Conservation (phyloP, 1,139 yeast species). For the Saccharomycopsis phalli region DNA sequence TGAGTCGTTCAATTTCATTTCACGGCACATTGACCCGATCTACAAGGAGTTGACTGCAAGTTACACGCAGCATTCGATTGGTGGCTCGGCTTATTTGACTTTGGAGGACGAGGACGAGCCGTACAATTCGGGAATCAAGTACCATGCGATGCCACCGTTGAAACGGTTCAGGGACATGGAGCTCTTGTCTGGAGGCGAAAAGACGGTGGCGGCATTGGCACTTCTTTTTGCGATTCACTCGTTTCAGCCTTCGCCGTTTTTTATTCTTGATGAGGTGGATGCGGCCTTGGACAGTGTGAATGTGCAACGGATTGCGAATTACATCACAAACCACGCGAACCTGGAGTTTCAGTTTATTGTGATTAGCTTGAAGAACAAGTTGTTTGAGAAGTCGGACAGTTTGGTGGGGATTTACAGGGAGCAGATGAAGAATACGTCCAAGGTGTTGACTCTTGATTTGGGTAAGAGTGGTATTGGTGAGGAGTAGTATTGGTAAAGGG, state of each 20-base stretch:
- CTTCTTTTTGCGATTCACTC: slow-evolving; percentile 85
- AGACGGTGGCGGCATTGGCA: slow-evolving; percentile 93
- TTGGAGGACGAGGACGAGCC: slow-evolving; percentile 89
- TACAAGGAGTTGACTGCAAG: slow-evolving; percentile 81
- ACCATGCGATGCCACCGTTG: slow-evolving; percentile 96
- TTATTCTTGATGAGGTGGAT: slow-evolving; percentile 92
- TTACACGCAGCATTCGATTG: slow-evolving; percentile 58
- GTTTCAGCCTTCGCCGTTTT: slow-evolving; percentile 89
- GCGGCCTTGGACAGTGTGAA: slow-evolving; percentile 92
- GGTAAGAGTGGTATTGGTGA: no score
- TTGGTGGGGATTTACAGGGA: slow-evolving; percentile 91
- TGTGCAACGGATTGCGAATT: slow-evolving; percentile 76
- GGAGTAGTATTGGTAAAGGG: no score
- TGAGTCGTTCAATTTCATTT: slow-evolving; percentile 68
- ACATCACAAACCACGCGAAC: slow-evolving; percentile 68
- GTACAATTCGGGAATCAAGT: slow-evolving; percentile 70
- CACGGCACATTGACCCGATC: slow-evolving; percentile 63
- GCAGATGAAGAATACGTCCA: slow-evolving; percentile 67
- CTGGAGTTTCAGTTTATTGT: slow-evolving; percentile 87
- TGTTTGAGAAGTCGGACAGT: slow-evolving; percentile 84
- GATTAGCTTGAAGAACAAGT: slow-evolving; percentile 78
- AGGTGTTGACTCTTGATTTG: slow-evolving; percentile 66
- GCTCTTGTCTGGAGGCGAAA: slow-evolving; percentile 91
- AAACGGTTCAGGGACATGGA: slow-evolving; percentile 93
- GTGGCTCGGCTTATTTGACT: slow-evolving; percentile 88